These are phyloP conservation scores for Pyrrhoderma noxium DNA, from an alignment of 1,284 basidiomycete genomes.

Conservation along the genomic window DNA sequence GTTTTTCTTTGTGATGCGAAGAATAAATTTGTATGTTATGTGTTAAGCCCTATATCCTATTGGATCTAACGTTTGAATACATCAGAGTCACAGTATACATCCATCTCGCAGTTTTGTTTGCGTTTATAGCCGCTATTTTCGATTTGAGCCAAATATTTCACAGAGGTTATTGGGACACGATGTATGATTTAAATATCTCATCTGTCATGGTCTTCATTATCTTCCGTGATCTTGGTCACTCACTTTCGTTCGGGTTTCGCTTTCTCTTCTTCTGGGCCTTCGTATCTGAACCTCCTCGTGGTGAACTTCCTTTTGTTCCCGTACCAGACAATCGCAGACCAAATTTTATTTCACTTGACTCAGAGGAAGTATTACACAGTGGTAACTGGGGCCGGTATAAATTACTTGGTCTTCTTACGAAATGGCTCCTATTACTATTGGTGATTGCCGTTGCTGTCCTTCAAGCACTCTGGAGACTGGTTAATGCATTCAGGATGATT, in stretches of 20 bases:
- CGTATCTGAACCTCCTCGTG: conserved; percentile 47
- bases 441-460: conserved; percentile 42
- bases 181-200: conserved; percentile 24
- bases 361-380: conserved; percentile 34
- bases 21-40: conserved; percentile 45
- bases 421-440: conserved; percentile 41
- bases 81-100: conserved; percentile 46
- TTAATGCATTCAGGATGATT: conserved; percentile 34
- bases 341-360: conserved; percentile 21
- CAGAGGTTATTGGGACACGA: conserved; percentile 28
- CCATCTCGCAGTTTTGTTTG: conserved; percentile 47
- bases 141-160: conserved; percentile 54
- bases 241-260: conserved; percentile 49
- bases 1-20: conserved; percentile 53
- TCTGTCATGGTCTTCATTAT: conserved; percentile 38
- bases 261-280: conserved; percentile 65
- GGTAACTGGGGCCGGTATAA: conserved; percentile 63
- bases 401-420: conserved; percentile 41
- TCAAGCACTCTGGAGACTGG: conserved; percentile 58
- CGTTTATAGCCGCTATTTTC: conserved; percentile 56
- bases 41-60: conserved; percentile 3
- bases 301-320: conserved; percentile 28
- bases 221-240: conserved; percentile 52
- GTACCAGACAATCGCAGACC: conserved; percentile 18
- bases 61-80: conserved; percentile 1